Evolutionary conservation across 257 asterid genomes (phyloP).

Genomic region (Solanum dulcamara): DNA sequence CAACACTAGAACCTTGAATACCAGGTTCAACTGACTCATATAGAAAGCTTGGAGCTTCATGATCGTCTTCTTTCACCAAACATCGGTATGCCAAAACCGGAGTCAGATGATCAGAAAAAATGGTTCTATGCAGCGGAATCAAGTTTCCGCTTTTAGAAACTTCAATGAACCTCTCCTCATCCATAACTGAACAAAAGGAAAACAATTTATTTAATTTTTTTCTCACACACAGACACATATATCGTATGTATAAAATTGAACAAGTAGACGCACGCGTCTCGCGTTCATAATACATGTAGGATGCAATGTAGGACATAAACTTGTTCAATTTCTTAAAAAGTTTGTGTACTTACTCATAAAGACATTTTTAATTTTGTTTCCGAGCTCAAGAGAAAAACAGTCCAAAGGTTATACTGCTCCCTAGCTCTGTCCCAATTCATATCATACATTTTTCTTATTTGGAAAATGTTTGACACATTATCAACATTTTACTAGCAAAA

Average conservation of each 20-base stretch:
- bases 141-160: constrained; percentile 54
- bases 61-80: constrained; percentile 82
- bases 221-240: background rate
- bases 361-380: no score
- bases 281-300: no score
- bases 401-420: no score
- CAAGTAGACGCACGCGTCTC: no score
- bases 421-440: no score
- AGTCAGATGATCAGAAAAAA: constrained; percentile 86
- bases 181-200: constrained; percentile 29
- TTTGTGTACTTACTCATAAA: no score
- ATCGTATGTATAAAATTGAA: background rate
- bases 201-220: background rate
- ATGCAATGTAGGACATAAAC: no score
- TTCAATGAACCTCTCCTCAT: constrained; percentile 47
- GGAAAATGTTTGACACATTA: no score
- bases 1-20: constrained; percentile 45
- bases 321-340: no score
- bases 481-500: no score
- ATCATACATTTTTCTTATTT: no score
- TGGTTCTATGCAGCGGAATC: constrained; percentile 57
- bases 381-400: no score
- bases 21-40: constrained; percentile 91
- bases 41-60: constrained; percentile 81
- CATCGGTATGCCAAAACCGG: constrained; percentile 95